Conservation (phyloP, 768 basidiomycete genomes). For the Ramaria rubella region DNA sequence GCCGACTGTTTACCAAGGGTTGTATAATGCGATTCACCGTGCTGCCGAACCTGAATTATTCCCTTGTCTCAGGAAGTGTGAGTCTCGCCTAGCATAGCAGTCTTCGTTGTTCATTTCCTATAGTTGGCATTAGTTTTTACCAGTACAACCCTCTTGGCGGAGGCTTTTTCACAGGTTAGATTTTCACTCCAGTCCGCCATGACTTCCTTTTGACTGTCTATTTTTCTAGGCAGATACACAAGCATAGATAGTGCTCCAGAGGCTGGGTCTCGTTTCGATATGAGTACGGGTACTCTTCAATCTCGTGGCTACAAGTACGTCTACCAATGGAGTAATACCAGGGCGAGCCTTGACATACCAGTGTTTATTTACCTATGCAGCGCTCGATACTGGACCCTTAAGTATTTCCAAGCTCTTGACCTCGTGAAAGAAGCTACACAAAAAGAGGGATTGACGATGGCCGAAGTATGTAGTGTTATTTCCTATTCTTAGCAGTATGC, state of each 20-base stretch:
- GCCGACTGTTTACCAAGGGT: constrained; percentile 43
- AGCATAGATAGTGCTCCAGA: constrained; percentile 27
- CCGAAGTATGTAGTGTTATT: constrained; percentile 18
- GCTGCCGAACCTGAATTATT: constrained; percentile 35
- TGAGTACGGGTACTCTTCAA: constrained; percentile 18
- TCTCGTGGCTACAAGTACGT: neutral
- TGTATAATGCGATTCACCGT: constrained; percentile 41
- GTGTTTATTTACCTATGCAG: constrained; percentile 6
- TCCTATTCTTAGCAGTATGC: neutral
- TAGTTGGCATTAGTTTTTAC: constrained; percentile 33
- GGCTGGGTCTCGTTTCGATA: constrained; percentile 52
- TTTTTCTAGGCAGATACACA: constrained; percentile 27
- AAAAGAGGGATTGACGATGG: constrained; percentile 29
- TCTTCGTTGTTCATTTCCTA: neutral
- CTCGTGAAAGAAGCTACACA: constrained; percentile 36
- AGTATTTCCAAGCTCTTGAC: constrained; percentile 44
- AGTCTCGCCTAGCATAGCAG: neutral
- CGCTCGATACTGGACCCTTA: constrained; percentile 48
- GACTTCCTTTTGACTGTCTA: neutral
- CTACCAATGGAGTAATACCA: neutral
- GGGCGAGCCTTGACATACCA: too few relatives aligned
- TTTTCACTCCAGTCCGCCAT: constrained; percentile 17
- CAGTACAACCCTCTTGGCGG: constrained; percentile 35
- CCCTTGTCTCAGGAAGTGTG: constrained; percentile 35
- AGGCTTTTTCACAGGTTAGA: constrained; percentile 36